Conservation (phyloP, 495 filamentous ascomycete genomes). For the Podospora conica region DNA sequence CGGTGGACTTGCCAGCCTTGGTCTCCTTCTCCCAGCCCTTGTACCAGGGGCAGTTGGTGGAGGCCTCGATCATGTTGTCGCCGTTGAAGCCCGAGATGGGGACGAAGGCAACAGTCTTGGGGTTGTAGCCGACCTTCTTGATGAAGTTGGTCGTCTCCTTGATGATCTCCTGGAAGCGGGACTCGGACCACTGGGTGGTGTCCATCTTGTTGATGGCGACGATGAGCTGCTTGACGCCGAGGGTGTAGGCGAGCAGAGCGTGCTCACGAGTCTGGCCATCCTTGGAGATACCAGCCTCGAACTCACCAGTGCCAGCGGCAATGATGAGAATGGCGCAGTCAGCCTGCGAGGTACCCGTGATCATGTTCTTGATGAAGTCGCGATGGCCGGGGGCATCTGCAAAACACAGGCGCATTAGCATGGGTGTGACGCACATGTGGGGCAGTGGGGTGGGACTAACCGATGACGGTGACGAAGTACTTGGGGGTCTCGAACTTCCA, state of each 20-base stretch:
- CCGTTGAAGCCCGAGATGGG: slow-evolving; percentile 99
- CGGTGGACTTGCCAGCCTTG: slow-evolving; percentile 81
- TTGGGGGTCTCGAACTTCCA: slow-evolving; percentile 99
- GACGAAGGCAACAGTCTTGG: slow-evolving; percentile 95
- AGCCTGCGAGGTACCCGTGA: slow-evolving; percentile 99
- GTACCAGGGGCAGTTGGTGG: slow-evolving; percentile 98
- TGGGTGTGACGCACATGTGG: background rate
- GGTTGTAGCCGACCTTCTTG: slow-evolving; percentile 99
- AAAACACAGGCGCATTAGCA: slow-evolving; percentile 14
- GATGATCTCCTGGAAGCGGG: slow-evolving; percentile 97
- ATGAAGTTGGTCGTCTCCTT: slow-evolving; percentile 99
- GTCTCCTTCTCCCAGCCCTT: slow-evolving; percentile 99
- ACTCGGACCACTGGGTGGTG: slow-evolving; percentile 96
- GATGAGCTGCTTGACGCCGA: slow-evolving; percentile 99
- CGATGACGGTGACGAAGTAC: slow-evolving; percentile 99
- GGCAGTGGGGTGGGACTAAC: slow-evolving; percentile 43
- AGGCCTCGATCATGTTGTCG: slow-evolving; percentile 97
- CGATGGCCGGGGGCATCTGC: slow-evolving; percentile 96
- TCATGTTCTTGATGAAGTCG: slow-evolving; percentile 99
- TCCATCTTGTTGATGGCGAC: slow-evolving; percentile 99
- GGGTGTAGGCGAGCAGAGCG: slow-evolving; percentile 99
- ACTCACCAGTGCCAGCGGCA: slow-evolving; percentile 99
- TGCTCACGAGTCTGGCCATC: slow-evolving; percentile 99
- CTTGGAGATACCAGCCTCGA: slow-evolving; percentile 99
- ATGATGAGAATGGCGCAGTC: slow-evolving; percentile 99